Base-by-base conservation (phyloP, 2,329 filamentous ascomycete genomes). In the Ophiostoma sp. region DNA sequence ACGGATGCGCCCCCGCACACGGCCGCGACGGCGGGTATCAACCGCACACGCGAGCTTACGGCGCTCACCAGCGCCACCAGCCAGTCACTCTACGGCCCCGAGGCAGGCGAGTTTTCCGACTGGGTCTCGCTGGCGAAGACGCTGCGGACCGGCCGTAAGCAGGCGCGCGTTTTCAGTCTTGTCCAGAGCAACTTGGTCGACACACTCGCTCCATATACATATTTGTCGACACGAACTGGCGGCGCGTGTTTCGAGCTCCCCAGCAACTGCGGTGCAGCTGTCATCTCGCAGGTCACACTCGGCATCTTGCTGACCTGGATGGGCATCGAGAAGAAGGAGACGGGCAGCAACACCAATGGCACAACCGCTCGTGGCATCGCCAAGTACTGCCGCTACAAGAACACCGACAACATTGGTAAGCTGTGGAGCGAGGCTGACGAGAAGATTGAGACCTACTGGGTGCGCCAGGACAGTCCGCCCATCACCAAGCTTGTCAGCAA, bases 271-370 rank as follows among this genome's bases (percentile, higher is more conserved):
- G 22, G 22, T 3, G 70, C 81, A 0, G 74, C 78, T 1, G 75
- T 74, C 33, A 84, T 87, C 71, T 83, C 84, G 0, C 79, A 81
- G 74, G 72, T 84, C 33, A 85, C 84, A 0, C 75, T 86, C 0
- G 78, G 79, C n/a, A 73, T 85, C 0, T 77, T 86, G 3, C 76
- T 86, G 25, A 77, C 82, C 0, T 85, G 84, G 83, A 85, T 85
- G 83, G 82, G 83, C 11, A 78, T 81, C 0, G 78, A 76, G 28
- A 81, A 80, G 74, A 73, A 76, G 68, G 75, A 70, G 68, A 59
- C 68, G 17, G 66, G 33, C 68, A 33, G 3, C 68, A 17, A 73
- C 15, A 73, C 63, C 3, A 69, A 72, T 4, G 72, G 76, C 61
- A 71, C 68, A n/a, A 22, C 50, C 19, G 9, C 33, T 28, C 68